Base-by-base conservation (phyloP, 495 filamentous ascomycete species). In the Apodospora peruviana region DNA sequence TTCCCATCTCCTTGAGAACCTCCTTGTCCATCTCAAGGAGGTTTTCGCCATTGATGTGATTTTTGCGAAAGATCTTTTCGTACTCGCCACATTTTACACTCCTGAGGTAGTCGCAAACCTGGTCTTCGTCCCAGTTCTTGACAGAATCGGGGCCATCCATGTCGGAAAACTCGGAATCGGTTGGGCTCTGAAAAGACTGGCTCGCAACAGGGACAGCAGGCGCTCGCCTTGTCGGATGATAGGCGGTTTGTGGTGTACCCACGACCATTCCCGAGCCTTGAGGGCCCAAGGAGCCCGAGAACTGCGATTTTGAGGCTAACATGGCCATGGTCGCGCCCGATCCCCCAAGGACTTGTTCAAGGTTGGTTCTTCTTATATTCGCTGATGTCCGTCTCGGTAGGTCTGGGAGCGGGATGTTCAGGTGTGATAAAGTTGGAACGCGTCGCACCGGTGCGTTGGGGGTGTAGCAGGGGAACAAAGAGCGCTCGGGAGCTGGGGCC, bases 31-130 rank as follows among this genome's bases (percentile, higher is more conserved):
- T 91, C 68, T 99, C 93, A 48, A 99, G 78, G 36, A 99, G 74
- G 59, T 94, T 96, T 66, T 94, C 90, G 45, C 93, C 93, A 60
- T 90, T 97, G 71, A 99, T 95, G 61, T 96, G 87, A 60, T 99
- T 95, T 49, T 81, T 82, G 73, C 85, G 84, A 59, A 99, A 99
- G 23, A 96, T 66, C 51, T 85, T 80, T 61, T 95, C 89, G 69
- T 99, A 97, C 60, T 99, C 88, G 43, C 82, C 80, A 62, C 90
- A 96, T 55, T 91, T 90, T 56, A 97, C 88, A 56, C 82, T 90
- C 55, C 84, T 73, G 40, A 99, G 76, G 83, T 94, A 99, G 19
- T 93, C 84, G 49, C 85, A 85, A 4, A 99, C 93, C 53, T 81
- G 80, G 53, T 87, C 86, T 70, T 97, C 93, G 64, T 95, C 87